These are phyloP conservation scores for Apiotrichum gamsii DNA, from an alignment of 1,284 basidiomycete species.

Conservation along the genomic window DNA sequence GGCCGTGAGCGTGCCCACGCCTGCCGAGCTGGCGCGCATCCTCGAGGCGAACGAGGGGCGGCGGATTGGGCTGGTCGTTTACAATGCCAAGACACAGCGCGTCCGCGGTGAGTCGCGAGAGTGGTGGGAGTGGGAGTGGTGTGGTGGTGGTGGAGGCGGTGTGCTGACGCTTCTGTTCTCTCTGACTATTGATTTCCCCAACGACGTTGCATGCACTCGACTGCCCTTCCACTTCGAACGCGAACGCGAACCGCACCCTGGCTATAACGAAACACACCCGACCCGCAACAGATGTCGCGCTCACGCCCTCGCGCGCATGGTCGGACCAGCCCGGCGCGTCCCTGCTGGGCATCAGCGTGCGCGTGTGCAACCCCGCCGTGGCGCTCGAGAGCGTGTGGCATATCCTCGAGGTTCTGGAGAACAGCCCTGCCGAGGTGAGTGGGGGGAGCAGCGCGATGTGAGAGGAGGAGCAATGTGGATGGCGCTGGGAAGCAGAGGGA, in stretches of 20 bases:
- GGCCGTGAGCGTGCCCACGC: conserved; percentile 54
- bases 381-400: conserved; percentile 95
- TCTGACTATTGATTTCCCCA: no score
- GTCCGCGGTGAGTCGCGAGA: conserved; percentile 61
- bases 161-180: background rate
- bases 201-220: background rate
- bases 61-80: conserved; percentile 71
- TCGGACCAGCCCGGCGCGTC: conserved; percentile 57
- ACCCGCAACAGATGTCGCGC: conserved; percentile 63
- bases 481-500: background rate
- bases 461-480: background rate
- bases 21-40: conserved; percentile 67
- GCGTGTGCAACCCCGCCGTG: conserved; percentile 79
- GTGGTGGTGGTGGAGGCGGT: background rate
- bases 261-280: background rate
- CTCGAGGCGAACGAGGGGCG: conserved; percentile 83
- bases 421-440: conserved; percentile 76
- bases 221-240: background rate
- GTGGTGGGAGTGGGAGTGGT: background rate
- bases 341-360: conserved; percentile 82
- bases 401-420: conserved; percentile 91
- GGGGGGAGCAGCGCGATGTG: background rate
- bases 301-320: conserved; percentile 82
- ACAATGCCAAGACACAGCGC: conserved; percentile 80
- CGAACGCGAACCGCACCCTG: no score